Conservation (phyloP, 1,284 basidiomycete genomes). For the Takashimella koratensis region DNA sequence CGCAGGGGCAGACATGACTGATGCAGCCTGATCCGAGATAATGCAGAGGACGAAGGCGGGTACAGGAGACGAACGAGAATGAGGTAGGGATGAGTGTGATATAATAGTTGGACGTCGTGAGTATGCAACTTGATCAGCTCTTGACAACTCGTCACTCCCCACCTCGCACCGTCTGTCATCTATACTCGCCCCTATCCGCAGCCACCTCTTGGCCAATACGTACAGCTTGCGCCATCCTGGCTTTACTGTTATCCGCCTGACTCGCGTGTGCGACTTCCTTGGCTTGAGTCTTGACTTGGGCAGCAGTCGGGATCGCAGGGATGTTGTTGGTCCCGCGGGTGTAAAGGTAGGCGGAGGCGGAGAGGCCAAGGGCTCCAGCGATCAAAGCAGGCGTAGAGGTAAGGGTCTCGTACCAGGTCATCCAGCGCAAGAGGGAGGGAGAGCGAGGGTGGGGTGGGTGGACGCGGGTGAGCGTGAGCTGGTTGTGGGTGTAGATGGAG, state of each 20-base stretch:
- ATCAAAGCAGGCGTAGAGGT: conserved; percentile 34
- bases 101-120: no score
- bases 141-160: no score
- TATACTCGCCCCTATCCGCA: no score
- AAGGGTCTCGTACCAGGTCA: conserved; percentile 36
- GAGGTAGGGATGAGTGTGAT: no score
- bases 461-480: no score
- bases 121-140: no score
- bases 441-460: not conserved
- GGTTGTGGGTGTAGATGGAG: no score
- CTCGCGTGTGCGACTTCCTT: conserved; percentile 18
- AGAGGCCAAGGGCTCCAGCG: conserved; percentile 30
- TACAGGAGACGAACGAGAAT: no score
- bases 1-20: conserved; percentile 48
- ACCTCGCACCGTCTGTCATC: no score
- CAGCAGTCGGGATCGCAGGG: not conserved
- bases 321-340: not conserved
- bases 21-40: conserved; percentile 38
- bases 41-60: no score
- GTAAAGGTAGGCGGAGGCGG: conserved; percentile 22
- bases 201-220: no score
- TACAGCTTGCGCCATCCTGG: conserved; percentile 31
- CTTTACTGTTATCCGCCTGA: no score
- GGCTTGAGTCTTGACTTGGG: conserved; percentile 15
- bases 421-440: not conserved